These are phyloP conservation scores for Irpex sp. DNA, from an alignment of 1,284 basidiomycete genomes.

Conservation along the genomic window DNA sequence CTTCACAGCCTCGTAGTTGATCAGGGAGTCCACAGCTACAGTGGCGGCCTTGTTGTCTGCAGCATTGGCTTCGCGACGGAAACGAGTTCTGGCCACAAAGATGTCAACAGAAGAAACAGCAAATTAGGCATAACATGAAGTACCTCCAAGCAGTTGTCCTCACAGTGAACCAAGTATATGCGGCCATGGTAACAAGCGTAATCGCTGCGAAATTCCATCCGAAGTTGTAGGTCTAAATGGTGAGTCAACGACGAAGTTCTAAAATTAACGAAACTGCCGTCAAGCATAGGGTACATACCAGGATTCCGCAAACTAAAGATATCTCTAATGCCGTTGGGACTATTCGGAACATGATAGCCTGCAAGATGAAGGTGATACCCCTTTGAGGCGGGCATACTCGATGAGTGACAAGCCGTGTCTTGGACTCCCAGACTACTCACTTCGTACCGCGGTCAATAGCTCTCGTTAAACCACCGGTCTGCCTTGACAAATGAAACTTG, in stretches of 20 bases:
- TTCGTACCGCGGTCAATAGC: slow-evolving; percentile 98
- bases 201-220: slow-evolving; percentile 96
- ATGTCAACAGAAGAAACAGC: neutral
- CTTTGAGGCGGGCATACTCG: slow-evolving; percentile 35
- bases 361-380: slow-evolving; percentile 94
- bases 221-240: slow-evolving; percentile 87
- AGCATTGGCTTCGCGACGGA: slow-evolving; percentile 92
- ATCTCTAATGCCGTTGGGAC: slow-evolving; percentile 96
- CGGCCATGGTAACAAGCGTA: slow-evolving; percentile 80
- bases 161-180: slow-evolving; percentile 97
- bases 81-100: slow-evolving; percentile 67
- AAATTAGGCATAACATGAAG: too few species aligned
- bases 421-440: slow-evolving; percentile 38
- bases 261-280: neutral
- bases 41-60: slow-evolving; percentile 97
- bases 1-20: slow-evolving; percentile 99
- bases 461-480: slow-evolving; percentile 93
- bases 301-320: slow-evolving; percentile 93
- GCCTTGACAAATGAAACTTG: slow-evolving; percentile 89
- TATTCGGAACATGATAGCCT: slow-evolving; percentile 93
- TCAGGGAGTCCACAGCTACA: slow-evolving; percentile 90
- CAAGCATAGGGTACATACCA: slow-evolving; percentile 47
- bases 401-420: neutral
- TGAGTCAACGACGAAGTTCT: neutral
- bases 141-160: slow-evolving; percentile 94